Base-by-base conservation (phyloP, 106 monocot species). In the Amphibolis antarctica region DNA sequence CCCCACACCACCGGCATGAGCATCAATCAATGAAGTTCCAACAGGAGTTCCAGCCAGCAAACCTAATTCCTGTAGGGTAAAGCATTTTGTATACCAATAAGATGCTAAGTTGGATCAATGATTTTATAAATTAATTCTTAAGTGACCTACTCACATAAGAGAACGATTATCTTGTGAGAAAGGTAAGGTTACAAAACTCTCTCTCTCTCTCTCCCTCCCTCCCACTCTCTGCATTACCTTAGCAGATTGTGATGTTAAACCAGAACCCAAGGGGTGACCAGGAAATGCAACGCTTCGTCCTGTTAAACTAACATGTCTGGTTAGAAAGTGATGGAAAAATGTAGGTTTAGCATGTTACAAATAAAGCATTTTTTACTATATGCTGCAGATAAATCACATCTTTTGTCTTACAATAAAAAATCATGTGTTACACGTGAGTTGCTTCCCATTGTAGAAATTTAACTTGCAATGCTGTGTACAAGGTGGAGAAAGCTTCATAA, bases 1-100 rank as follows among this genome's bases (percentile, higher is more conserved):
- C 19, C 96, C 96, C 62, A 89, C 79, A 25, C 96, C 96, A 71
- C 96, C 96, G 68, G 96, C 89, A 82, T 96, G 96, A 71, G 89
- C 89, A 89, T 96, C 96, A 74, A 96, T 84, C 51, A 96, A 69
- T 25, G 96, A 89, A 52, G 89, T 86, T 70, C 96, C 96, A 53
- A 96, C 89, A 60, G 96, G 96, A 57, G 82, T 96, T 23, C 96
- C 89, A 76, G 78, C 66, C 49, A 80, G 51, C 51, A 96, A 58
- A 21, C 86, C 96, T 56, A 96, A 53, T 53, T 96, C 89, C 96
- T 96, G 67, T 46, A 63, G 43, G 46, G 23, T 23, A 46, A 24
- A 24, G 22, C 65, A n/a, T 56, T 22, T 62, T 46, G 43, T 55
- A 26, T 55, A 21, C 12, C 18, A 60, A n/a, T 9, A 42, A 28